Conservation (phyloP, 73 alveolate genomes). For the Tetrahymena borealis region DNA sequence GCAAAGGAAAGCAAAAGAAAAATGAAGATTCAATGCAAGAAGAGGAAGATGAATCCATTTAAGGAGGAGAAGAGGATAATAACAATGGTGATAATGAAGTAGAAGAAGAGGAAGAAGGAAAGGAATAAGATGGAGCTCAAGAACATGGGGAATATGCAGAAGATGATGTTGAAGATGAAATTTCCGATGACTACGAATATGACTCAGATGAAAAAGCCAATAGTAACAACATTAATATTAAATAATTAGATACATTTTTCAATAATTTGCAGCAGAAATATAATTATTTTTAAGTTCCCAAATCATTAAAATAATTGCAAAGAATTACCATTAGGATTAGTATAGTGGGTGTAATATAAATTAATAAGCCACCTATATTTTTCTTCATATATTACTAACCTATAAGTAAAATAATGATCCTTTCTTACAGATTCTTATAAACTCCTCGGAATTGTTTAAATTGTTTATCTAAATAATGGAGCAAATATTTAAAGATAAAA, state of each 20-base stretch:
- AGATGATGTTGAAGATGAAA: neutral
- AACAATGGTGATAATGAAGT: neutral
- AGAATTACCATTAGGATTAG: too few species aligned
- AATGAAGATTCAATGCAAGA: neutral
- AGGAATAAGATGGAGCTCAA: neutral
- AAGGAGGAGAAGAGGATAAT: neutral
- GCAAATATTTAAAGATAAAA: too few species aligned
- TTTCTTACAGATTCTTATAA: neutral
- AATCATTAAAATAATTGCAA: neutral
- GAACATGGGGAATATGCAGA: neutral
- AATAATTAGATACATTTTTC: neutral
- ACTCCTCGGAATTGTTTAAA: neutral
- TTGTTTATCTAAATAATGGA: neutral
- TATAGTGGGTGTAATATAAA: neutral
- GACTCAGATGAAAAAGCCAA: neutral
- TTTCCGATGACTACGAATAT: neutral
- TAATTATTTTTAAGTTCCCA: neutral
- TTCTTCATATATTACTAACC: neutral
- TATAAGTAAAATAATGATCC: neutral
- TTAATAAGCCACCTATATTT: neutral
- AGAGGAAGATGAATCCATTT: neutral
- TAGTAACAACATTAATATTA: neutral
- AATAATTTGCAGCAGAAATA: neutral
- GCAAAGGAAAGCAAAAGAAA: neutral
- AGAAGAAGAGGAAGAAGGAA: neutral